phyloP scores from a whole-genome alignment of 2,329 filamentous ascomycete species.

The Diatrype stigma region DNA sequence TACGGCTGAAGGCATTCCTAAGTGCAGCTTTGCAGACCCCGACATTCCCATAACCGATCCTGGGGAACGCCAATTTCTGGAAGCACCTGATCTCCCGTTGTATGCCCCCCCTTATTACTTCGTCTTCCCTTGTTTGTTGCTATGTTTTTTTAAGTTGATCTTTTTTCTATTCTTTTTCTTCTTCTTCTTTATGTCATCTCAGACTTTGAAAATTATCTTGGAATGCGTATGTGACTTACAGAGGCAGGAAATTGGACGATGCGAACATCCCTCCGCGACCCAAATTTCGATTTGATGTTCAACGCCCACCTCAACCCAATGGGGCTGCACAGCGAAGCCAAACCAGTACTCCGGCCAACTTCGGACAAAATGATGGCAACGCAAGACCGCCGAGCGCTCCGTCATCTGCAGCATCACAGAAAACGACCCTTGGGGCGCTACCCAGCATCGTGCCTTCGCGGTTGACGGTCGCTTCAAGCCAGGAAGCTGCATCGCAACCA shows the following conservation, averaged over 20 bases:
- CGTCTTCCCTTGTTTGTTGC: conserved; percentile 16
- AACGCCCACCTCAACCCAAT: conserved; percentile 11
- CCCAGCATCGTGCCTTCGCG: neutral
- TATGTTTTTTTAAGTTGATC: conserved; percentile 4
- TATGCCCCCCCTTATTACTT: conserved; percentile 37
- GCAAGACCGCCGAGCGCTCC: neutral
- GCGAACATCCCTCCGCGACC: conserved; percentile 48
- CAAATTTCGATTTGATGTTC: conserved; percentile 39
- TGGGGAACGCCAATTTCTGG: conserved; percentile 53
- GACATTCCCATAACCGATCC: conserved; percentile 51
- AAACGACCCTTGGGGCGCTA: neutral
- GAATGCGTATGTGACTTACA: conserved; percentile 18
- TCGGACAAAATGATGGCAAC: neutral
- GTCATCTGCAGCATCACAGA: neutral
- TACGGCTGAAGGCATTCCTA: conserved; percentile 58
- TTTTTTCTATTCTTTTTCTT: neutral
- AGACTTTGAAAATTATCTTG: conserved; percentile 1
- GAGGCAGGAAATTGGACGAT: conserved; percentile 48
- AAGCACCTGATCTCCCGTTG: conserved; percentile 56
- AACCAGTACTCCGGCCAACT: neutral
- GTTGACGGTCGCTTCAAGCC: neutral
- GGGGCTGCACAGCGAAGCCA: neutral
- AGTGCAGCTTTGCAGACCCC: conserved; percentile 51
- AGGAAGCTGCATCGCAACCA: conserved; percentile 3
- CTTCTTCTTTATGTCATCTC: neutral